These are phyloP conservation scores for Rhizophora mangle DNA, from an alignment of 345 rosid genomes.

Conservation along the genomic window DNA sequence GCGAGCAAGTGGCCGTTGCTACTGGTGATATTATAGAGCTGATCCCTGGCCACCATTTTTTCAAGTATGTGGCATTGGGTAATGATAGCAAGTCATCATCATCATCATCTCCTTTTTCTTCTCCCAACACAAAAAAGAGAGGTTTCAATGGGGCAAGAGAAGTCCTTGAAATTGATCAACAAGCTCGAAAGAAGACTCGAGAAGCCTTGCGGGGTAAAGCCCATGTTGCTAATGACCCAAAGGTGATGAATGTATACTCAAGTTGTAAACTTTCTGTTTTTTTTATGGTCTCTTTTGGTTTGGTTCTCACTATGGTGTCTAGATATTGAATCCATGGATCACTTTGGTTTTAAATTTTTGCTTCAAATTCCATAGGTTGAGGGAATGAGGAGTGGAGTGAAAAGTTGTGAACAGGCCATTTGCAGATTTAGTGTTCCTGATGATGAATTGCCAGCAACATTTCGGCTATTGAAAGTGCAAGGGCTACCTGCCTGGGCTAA, in stretches of 20 bases:
- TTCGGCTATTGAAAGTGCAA: slow-evolving; percentile 65
- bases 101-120: slow-evolving; percentile 4
- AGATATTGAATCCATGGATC: too few species aligned
- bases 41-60: slow-evolving; percentile 77
- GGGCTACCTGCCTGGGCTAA: slow-evolving; percentile 88
- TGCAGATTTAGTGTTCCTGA: slow-evolving; percentile 39
- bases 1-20: slow-evolving; percentile 39
- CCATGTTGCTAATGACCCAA: slow-evolving; percentile 1
- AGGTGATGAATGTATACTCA: slow-evolving; percentile 13
- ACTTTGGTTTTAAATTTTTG: background rate
- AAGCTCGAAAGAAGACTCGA: slow-evolving; percentile 46
- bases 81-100: slow-evolving; percentile 15
- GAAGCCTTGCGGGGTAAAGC: slow-evolving; percentile 20
- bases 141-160: slow-evolving; percentile 17
- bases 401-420: slow-evolving; percentile 46
- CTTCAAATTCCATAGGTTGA: slow-evolving; percentile 33
- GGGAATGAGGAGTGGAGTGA: slow-evolving; percentile 1
- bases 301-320: background rate
- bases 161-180: slow-evolving; percentile 15
- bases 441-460: slow-evolving; percentile 48
- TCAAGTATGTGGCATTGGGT: slow-evolving; percentile 43
- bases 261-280: background rate
- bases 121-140: slow-evolving; percentile 21
- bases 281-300: background rate
- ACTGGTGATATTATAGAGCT: slow-evolving; percentile 69